Percentiles rank a stretch among this genome's conserved stretches.
These are phyloP conservation scores for Salvia splendens DNA, from an alignment of 257 asterid genomes.

Conservation along the genomic window DNA sequence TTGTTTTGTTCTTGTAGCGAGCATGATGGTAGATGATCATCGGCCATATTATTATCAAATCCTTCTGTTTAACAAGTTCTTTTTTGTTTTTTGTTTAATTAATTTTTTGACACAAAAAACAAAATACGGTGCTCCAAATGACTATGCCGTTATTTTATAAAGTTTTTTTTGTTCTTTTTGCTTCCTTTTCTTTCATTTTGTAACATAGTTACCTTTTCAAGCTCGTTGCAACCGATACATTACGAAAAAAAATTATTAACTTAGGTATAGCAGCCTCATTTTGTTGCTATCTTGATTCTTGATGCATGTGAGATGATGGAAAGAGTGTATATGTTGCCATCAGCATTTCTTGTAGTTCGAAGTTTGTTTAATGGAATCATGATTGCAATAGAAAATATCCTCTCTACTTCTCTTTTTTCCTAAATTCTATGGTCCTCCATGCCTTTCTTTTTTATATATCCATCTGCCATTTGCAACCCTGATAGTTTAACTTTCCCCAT, in stretches of 20 bases:
- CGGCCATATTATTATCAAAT: constrained; percentile 14
- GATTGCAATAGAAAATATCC: constrained; percentile 7
- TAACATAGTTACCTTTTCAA: background rate
- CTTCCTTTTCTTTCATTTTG: background rate
- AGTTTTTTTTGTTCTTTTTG: background rate
- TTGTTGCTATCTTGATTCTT: constrained; percentile 22
- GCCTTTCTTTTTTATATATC: background rate
- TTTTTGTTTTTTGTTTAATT: background rate
- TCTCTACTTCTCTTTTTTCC: constrained; percentile 1
- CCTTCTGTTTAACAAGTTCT: background rate
- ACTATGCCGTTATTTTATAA: background rate
- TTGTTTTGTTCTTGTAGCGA: background rate
- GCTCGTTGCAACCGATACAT: constrained; percentile 1
- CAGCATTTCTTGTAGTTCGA: background rate
- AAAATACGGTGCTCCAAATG: constrained; percentile 6
- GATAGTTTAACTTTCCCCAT: background rate
- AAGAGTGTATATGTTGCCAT: background rate
- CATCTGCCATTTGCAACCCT: background rate
- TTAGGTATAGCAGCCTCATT: constrained; percentile 5
- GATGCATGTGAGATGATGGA: background rate
- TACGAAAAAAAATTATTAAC: background rate
- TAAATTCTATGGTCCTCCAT: background rate
- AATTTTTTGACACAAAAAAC: constrained; percentile 4
- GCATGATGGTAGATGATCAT: constrained; percentile 11
- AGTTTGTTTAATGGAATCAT: background rate